Evolutionary conservation across 225 moss, liverwort and hornwort genomes (phyloP).

Genomic region (Asterella californica): DNA sequence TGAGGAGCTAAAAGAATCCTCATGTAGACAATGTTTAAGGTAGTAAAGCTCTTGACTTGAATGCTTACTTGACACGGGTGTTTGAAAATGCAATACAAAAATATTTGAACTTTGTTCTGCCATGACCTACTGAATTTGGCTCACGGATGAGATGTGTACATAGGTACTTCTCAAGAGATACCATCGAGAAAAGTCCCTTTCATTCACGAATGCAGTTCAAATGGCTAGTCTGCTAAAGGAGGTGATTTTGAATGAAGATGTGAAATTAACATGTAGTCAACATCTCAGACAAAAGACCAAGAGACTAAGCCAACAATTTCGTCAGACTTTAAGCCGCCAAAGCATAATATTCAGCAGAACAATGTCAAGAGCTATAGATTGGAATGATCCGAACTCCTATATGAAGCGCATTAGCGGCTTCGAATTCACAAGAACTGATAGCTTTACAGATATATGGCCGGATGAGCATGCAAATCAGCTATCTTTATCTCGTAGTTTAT

Average conservation of each 20-base stretch:
- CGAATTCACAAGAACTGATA: conserved; percentile 13
- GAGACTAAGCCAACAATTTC: neutral
- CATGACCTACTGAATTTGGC: too few relatives aligned
- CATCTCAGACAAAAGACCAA: conserved; percentile 32
- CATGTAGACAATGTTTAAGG: too few relatives aligned
- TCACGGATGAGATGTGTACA: neutral
- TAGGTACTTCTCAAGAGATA: conserved; percentile 75
- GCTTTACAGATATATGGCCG: neutral
- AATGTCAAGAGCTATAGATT: conserved; percentile 28
- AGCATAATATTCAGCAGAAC: conserved; percentile 21
- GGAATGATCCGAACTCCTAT: conserved; percentile 45
- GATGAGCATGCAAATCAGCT: conserved; percentile 6
- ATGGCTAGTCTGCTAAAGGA: conserved; percentile 77
- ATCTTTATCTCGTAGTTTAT: conserved; percentile 26
- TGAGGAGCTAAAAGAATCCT: too few relatives aligned
- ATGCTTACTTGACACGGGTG: too few relatives aligned
- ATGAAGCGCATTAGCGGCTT: conserved; percentile 36
- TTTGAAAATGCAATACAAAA: too few relatives aligned
- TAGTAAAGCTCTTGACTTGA: too few relatives aligned
- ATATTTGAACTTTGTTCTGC: too few relatives aligned
- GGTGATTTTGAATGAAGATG: conserved; percentile 66
- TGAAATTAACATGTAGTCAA: conserved; percentile 67
- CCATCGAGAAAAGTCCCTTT: conserved; percentile 54
- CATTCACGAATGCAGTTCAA: conserved; percentile 67
- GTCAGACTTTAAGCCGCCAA: conserved; percentile 9